These are phyloP conservation scores for Populus hybrid DNA, from an alignment of 441 rosid species.

Conservation along the genomic window DNA sequence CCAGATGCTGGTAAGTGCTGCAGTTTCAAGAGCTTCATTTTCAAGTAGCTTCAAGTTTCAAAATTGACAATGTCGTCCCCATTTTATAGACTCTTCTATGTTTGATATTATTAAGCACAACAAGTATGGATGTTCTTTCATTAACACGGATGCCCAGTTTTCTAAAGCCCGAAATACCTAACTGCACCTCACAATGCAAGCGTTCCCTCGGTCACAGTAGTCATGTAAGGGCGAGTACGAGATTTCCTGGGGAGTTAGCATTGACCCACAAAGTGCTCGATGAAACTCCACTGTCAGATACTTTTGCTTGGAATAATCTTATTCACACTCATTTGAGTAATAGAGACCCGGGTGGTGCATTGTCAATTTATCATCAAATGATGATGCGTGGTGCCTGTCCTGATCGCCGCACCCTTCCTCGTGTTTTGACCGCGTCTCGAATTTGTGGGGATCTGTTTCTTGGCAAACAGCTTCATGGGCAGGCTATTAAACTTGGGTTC, in stretches of 20 bases:
- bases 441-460: constrained; percentile 24
- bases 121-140: constrained; percentile 21
- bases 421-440: constrained; percentile 40
- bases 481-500: constrained; percentile 43
- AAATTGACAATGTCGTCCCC: neutral
- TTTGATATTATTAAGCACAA: neutral
- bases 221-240: neutral
- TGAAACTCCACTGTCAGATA: constrained; percentile 38
- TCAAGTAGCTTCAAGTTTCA: neutral
- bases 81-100: neutral
- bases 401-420: constrained; percentile 45
- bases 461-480: constrained; percentile 45
- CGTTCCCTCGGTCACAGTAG: neutral
- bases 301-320: constrained; percentile 44
- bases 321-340: constrained; percentile 35
- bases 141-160: constrained; percentile 5
- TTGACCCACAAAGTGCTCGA: constrained; percentile 36
- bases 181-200: neutral
- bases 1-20: neutral
- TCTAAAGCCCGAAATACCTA: neutral
- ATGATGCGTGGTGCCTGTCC: constrained; percentile 40
- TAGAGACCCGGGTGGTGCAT: constrained; percentile 23
- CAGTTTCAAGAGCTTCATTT: neutral
- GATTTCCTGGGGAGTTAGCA: neutral
- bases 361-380: constrained; percentile 42